Base-by-base conservation (phyloP, 2,329 filamentous ascomycete genomes). In the Chlorencoelia australis region DNA sequence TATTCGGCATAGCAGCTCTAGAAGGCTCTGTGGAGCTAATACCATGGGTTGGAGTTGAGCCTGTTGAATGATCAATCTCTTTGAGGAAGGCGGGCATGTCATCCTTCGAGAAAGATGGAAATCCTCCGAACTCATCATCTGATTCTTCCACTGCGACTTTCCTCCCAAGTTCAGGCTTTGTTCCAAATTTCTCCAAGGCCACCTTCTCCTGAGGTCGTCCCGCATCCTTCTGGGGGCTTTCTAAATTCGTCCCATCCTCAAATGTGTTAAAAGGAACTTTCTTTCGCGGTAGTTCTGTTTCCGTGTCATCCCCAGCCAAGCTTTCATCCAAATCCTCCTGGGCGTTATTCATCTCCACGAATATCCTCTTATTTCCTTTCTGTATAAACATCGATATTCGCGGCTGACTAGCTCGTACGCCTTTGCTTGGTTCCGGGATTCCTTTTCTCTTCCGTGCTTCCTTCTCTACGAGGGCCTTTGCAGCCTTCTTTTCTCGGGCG, bases 341-440 rank as follows among this genome's bases (percentile, higher is more conserved):
- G 10, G 40, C 28, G 30, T 27, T 41, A 3, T 48, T 43, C 27
- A 45, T 42, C 18, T 48, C 41, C 30, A 44, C 20, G 40, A 44
- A 45, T 13, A 30, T 41, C 24, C 51, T 42, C 43, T 56, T 45
- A 4, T 29, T 40, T 1, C 45, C 44, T 30, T 28, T 33, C 22
- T 59, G 56, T 6, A 72, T 55, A 39, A 78, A 78, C 22, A 63
- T 52, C 13, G 70, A 61, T 43, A 79, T 73, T 0, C 67, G 72
- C 27, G 67, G 67, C 51, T 78, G 74, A 21, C 73, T 76, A 0
- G 73, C 67, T 22, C 66, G 62, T 4, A 73, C 68, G 33, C 42
- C 46, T 41, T 37, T 48, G 9, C 61, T 62, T n/a, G 71, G 61
- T 4, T 75, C 55, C 10, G 74, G 74, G 40, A 73, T 39, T 0